phyloP scores from a whole-genome alignment of 106 monocot species.

The Phalaenopsis aphrodite region DNA sequence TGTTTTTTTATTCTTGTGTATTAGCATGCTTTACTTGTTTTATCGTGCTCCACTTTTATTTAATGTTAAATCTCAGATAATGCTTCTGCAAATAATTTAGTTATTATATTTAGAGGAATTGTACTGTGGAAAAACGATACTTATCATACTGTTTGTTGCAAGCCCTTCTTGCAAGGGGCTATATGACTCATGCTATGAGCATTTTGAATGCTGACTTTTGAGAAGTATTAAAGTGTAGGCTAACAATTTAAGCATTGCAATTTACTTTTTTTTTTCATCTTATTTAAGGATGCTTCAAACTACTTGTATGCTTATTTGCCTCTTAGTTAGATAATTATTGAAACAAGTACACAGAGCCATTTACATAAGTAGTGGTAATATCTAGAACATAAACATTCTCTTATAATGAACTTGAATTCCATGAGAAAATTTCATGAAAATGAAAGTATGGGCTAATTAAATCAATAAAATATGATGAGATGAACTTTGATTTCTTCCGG shows the following conservation, averaged over 20 bases:
- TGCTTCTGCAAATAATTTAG: not conserved
- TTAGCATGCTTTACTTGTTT: not conserved
- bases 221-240: not conserved
- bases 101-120: not conserved
- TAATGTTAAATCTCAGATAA: not conserved
- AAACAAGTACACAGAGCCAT: not conserved
- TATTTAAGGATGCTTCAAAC: conserved; percentile 1
- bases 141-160: not conserved
- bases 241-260: not conserved
- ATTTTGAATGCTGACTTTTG: not conserved
- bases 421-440: too few species aligned
- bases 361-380: not conserved
- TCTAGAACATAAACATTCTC: not conserved
- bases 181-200: not conserved
- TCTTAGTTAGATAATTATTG: not conserved
- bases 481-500: not conserved
- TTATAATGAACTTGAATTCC: not conserved
- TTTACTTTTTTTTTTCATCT: not conserved
- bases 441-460: too few species aligned
- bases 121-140: not conserved
- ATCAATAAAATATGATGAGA: too few species aligned
- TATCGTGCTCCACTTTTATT: not conserved
- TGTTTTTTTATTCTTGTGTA: not conserved
- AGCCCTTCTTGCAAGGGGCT: not conserved
- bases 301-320: not conserved